Conservation (phyloP, 1,284 basidiomycete genomes). For the Fomitopsis pinicola region DNA sequence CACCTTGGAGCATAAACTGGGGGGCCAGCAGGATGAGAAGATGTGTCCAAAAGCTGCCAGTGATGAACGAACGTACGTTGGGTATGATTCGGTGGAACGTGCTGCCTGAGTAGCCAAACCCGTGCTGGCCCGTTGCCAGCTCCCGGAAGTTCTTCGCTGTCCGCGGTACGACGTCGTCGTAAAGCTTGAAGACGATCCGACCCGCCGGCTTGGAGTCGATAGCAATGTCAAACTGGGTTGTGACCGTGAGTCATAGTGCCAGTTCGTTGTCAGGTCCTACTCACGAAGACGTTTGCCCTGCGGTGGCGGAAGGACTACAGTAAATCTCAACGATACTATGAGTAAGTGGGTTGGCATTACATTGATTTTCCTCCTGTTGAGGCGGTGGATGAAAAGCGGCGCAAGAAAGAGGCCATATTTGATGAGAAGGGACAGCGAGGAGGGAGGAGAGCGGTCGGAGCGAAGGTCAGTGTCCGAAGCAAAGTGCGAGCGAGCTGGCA, state of each 20-base stretch:
- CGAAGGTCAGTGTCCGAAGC: neutral
- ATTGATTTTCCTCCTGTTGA: constrained; percentile 24
- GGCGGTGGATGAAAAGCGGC: constrained; percentile 31
- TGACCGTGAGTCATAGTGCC: neutral
- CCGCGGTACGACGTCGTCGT: constrained; percentile 63
- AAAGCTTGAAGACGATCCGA: constrained; percentile 72
- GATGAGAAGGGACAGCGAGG: neutral
- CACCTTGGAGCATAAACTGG: constrained; percentile 85
- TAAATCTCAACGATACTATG: constrained; percentile 1
- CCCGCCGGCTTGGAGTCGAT: constrained; percentile 69
- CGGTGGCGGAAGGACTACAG: neutral
- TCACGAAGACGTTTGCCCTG: constrained; percentile 50
- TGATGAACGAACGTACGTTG: constrained; percentile 31
- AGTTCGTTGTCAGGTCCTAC: constrained; percentile 13
- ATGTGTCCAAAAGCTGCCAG: neutral
- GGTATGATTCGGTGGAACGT: constrained; percentile 86
- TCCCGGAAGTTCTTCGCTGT: constrained; percentile 82
- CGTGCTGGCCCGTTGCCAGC: constrained; percentile 76
- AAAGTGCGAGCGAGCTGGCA: neutral
- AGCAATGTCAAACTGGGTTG: constrained; percentile 73
- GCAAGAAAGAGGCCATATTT: constrained; percentile 31
- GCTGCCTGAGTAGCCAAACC: constrained; percentile 62
- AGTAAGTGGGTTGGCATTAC: constrained; percentile 19
- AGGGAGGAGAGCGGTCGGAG: neutral
- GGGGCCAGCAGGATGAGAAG: neutral